Percentiles rank a stretch among this genome's conserved stretches.
Conservation (phyloP, 2,329 filamentous ascomycete genomes). For the Fusarium anthophilum region DNA sequence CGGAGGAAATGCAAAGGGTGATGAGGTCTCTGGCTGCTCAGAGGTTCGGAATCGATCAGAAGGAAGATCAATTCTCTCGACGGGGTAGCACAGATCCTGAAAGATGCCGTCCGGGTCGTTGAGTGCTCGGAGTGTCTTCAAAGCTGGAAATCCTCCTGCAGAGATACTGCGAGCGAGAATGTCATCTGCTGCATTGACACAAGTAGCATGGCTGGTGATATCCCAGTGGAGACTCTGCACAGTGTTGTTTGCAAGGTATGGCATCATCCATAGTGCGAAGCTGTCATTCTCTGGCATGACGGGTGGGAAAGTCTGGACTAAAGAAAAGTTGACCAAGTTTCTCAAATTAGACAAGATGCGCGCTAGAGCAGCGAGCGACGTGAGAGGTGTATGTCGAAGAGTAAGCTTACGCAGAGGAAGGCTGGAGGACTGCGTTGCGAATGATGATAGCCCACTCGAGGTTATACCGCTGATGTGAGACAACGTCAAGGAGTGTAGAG, state of each 20-base stretch:
- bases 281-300: slow-evolving; percentile 64
- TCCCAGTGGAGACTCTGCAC: slow-evolving; percentile 71
- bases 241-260: slow-evolving; percentile 67
- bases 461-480: slow-evolving; percentile 66
- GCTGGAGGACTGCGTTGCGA: slow-evolving; percentile 61
- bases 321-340: slow-evolving; percentile 58
- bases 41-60: slow-evolving; percentile 56
- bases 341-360: slow-evolving; percentile 67
- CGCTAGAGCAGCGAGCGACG: slow-evolving; percentile 65
- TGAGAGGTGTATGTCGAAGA: slow-evolving; percentile 65
- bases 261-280: slow-evolving; percentile 68
- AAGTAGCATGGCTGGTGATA: slow-evolving; percentile 61
- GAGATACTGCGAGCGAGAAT: slow-evolving; percentile 72
- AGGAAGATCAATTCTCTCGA: slow-evolving; percentile 62
- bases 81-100: slow-evolving; percentile 73
- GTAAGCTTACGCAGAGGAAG: slow-evolving; percentile 59
- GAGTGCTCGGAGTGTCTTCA: slow-evolving; percentile 69
- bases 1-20: slow-evolving; percentile 32
- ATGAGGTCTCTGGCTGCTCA: slow-evolving; percentile 23
- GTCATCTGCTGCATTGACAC: slow-evolving; percentile 62
- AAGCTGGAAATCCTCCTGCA: slow-evolving; percentile 68
- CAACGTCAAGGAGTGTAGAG: slow-evolving; percentile 64
- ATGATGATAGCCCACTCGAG: slow-evolving; percentile 63
- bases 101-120: slow-evolving; percentile 75
- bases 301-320: slow-evolving; percentile 65